Percentiles rank a stretch among this genome's conserved stretches.
Evolutionary conservation across 768 basidiomycete species (phyloP).

Genomic region (Calocybe gangraenosa): DNA sequence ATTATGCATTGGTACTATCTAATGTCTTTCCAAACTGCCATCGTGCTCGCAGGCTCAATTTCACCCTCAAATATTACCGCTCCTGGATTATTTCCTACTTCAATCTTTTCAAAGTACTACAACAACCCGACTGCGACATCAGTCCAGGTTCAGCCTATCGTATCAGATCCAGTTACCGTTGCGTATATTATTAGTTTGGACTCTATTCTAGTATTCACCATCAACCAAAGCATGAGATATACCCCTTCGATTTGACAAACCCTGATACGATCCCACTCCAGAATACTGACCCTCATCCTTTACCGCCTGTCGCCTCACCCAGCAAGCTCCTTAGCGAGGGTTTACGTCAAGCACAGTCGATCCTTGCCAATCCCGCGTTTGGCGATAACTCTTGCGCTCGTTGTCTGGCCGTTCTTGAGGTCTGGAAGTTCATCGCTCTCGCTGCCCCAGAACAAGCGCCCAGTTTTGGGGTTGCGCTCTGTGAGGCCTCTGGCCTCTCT

Average conservation of each 20-base stretch:
- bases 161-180: constrained; percentile 69
- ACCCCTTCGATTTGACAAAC: constrained; percentile 58
- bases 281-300: constrained; percentile 63
- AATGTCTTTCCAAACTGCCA: constrained; percentile 6
- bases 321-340: constrained; percentile 47
- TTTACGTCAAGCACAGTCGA: constrained; percentile 51
- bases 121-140: constrained; percentile 71
- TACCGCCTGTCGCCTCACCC: constrained; percentile 54
- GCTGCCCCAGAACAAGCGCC: constrained; percentile 61
- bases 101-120: constrained; percentile 61
- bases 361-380: constrained; percentile 50
- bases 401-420: constrained; percentile 58
- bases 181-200: constrained; percentile 9
- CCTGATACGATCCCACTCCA: constrained; percentile 56
- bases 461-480: constrained; percentile 51
- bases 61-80: constrained; percentile 48
- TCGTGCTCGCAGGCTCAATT: constrained; percentile 17
- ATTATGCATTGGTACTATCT: constrained; percentile 5
- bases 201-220: neutral
- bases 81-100: constrained; percentile 62
- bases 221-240: constrained; percentile 45
- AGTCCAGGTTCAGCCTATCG: constrained; percentile 71
- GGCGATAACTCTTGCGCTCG: constrained; percentile 49
- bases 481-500: constrained; percentile 54
- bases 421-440: constrained; percentile 62